Conservation (phyloP, 768 basidiomycete genomes). For the Boletus eberwhitei region DNA sequence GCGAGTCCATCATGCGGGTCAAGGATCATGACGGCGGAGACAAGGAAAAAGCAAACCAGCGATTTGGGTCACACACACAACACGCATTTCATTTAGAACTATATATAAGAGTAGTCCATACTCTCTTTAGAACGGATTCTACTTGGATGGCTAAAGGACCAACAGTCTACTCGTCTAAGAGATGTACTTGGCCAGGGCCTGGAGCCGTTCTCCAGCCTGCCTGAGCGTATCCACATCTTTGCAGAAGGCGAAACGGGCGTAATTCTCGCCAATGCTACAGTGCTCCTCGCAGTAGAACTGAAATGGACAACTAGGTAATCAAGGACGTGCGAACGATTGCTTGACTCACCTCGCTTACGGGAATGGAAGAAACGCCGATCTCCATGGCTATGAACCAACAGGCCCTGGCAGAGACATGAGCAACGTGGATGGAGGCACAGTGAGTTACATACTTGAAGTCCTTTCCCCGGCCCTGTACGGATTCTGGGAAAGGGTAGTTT, state of each 20-base stretch:
- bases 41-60: not conserved
- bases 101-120: not conserved
- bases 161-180: constrained; percentile 8
- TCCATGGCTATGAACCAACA: constrained; percentile 94
- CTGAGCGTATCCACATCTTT: constrained; percentile 87
- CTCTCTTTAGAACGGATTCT: not conserved
- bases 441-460: constrained; percentile 69
- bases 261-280: constrained; percentile 79
- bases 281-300: constrained; percentile 95
- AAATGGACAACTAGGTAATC: constrained; percentile 8
- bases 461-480: constrained; percentile 71
- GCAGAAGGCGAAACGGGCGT: constrained; percentile 90
- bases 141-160: not conserved
- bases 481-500: constrained; percentile 77
- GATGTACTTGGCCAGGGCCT: constrained; percentile 67
- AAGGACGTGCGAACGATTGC: not conserved
- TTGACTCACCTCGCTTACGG: constrained; percentile 84
- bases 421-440: not conserved
- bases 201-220: constrained; percentile 78
- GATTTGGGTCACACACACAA: not conserved
- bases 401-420: constrained; percentile 47
- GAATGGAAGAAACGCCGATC: constrained; percentile 88
- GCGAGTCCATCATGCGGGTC: too few species aligned
- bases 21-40: not conserved
- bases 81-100: not conserved